Evolutionary conservation across 345 rosid species (phyloP).

Genomic region (Camelina hispida): DNA sequence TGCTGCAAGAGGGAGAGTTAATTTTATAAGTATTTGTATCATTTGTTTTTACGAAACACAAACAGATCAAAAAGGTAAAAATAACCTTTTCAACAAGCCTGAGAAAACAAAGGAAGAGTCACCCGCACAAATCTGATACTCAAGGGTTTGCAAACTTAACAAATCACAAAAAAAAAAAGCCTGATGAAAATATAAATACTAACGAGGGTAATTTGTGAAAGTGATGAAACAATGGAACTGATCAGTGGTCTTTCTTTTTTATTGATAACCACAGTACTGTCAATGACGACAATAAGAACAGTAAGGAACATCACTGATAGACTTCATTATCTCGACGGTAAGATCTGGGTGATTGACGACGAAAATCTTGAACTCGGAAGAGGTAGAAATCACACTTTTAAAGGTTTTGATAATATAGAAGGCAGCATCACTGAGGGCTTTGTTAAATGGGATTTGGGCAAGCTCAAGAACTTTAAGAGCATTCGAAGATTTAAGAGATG

Average conservation of each 20-base stretch:
- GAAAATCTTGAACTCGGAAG: background rate
- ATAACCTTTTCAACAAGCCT: too few relatives aligned
- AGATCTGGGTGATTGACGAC: background rate
- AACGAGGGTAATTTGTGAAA: background rate
- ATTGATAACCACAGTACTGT: background rate
- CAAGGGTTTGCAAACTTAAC: too few relatives aligned
- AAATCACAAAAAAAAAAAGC: too few relatives aligned
- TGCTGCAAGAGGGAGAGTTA: too few relatives aligned
- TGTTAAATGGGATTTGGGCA: background rate
- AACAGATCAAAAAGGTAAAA: too few relatives aligned
- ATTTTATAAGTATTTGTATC: too few relatives aligned
- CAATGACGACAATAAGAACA: too few relatives aligned
- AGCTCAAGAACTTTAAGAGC: background rate
- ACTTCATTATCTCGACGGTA: background rate
- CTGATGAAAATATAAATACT: too few relatives aligned
- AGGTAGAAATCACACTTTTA: background rate
- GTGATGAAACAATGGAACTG: background rate
- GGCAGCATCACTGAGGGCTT: background rate
- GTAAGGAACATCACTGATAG: too few relatives aligned
- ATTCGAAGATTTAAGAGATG: background rate
- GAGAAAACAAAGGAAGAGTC: too few relatives aligned
- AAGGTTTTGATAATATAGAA: background rate
- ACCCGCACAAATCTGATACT: too few relatives aligned
- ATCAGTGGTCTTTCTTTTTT: background rate
- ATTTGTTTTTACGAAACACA: too few relatives aligned